Evolutionary conservation across 306 rosid genomes (phyloP).

Genomic region (Cicer chorassanicum): DNA sequence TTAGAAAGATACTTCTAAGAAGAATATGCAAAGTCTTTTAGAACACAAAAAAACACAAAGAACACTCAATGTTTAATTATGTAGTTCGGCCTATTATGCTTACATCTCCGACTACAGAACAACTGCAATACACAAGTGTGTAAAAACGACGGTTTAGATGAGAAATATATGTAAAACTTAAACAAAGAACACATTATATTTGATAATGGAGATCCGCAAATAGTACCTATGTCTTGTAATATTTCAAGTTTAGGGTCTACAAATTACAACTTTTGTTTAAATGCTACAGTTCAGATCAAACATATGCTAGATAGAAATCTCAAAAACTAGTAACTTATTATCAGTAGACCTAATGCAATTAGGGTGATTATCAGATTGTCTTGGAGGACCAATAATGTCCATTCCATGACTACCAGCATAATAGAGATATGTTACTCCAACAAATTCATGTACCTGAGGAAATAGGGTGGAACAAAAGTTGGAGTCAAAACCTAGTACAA

Average conservation of each 20-base stretch:
- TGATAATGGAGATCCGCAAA: too few species aligned
- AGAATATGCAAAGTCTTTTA: background rate
- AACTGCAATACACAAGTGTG: too few species aligned
- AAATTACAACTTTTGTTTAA: too few species aligned
- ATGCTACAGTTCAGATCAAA: background rate
- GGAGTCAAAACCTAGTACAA: conserved; percentile 39
- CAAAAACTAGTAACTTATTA: conserved; percentile 55
- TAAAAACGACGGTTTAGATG: too few species aligned
- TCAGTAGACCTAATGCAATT: conserved; percentile 52
- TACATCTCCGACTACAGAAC: too few species aligned
- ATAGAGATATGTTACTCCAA: conserved; percentile 75
- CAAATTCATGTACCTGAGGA: conserved; percentile 76
- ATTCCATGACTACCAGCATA: conserved; percentile 99
- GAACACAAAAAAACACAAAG: too few species aligned
- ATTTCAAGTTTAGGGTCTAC: too few species aligned
- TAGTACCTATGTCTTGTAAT: too few species aligned
- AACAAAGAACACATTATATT: too few species aligned
- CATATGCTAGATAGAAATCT: background rate
- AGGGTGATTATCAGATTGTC: conserved; percentile 56
- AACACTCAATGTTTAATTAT: too few species aligned
- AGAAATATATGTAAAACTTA: too few species aligned
- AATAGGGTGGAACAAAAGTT: conserved; percentile 28
- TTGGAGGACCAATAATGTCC: conserved; percentile 81
- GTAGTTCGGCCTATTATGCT: too few species aligned
- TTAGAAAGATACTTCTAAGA: background rate